Evolutionary conservation across 2,329 filamentous ascomycete genomes (phyloP), one percentile per base, ranked within the genome.

Genomic region (Tolypocladium sp.): DNA sequence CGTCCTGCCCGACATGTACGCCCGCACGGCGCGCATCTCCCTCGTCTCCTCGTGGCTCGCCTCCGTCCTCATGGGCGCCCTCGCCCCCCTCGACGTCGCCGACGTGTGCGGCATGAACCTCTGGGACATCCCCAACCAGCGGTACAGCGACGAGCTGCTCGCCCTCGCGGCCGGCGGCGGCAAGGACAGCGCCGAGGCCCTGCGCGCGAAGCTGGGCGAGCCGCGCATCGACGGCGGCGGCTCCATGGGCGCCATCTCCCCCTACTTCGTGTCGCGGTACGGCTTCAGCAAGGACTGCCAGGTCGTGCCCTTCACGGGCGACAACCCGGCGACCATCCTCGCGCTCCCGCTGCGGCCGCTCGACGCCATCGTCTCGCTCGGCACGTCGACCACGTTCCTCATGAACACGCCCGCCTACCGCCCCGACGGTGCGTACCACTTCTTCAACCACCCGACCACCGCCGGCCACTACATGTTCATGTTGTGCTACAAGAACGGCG

Each of bases 401-500:
- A 97, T 97, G 93, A 92, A 90, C 69, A 97, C 94, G 5, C 87
- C 91, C n/a, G 82, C 84, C 67, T 97, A 96, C 81, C 88, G 88
- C 71, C 91, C 94, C 2, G 88, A 97, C 69, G 90, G 91, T 3
- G 85, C 89, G 8, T 96, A 96, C 70, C 94, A 99, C 78, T 96
- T 97, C 80, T 95, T 97, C 84, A 96, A 97, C 78, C 92, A 97
- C 74, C 94, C 94, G 1, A 94, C 92, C 52, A 96, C 91, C 1
- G 78, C 87, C 0, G 91, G 90, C 1, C 83, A 97, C 61, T 97
- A 96, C 82, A 97, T 99, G 94, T 97, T 99, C 76, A 99, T 99
- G 94, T 85, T 99, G 41, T 99, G 94, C 81, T 99, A 97, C 80
- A 97, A 97, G 77, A 99, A 99, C 75, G 94, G 94, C 65, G 92